Base-by-base conservation (phyloP, 371 early-diverging fungal genomes). In the Mortierella sp. region DNA sequence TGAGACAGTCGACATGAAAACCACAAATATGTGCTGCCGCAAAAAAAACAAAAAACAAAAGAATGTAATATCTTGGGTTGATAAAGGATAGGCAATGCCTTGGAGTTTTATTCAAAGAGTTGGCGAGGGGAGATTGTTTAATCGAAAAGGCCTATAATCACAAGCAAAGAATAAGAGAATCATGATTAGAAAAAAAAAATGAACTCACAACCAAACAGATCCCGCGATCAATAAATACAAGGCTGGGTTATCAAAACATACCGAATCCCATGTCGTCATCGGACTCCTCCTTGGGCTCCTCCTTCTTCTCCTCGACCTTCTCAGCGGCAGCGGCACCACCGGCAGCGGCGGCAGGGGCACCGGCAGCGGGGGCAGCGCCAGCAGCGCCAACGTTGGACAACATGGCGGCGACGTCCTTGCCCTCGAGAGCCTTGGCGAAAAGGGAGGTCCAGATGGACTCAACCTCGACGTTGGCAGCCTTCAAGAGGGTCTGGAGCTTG, bases 401-500 rank as follows among this genome's bases (percentile, higher is more conserved):
- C 86, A 97, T 91, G 82, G 94, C 94, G 85, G 87, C 89, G 76
- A 98, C 85, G 88, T 97, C 93, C 91, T 95, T 95, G 83, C 97
- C 97, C 73, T 90, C 96, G 81, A 98, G 93, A 72, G 98, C 98
- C 95, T 98, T 98, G 89, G 99, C 96, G 88, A 98, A 98, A 83
- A 98, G 91, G 84, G 88, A 88, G 86, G 95, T 93, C 97, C 97
- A 98, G 92, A 98, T 95, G 77, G 96, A 88, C 88, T 98, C 98
- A 83, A 98, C 93, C 67, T 94, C 93, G 74, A 97, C 87, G 86
- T 95, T 95, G 80, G 98, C 97, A 83, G 97, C 97, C 85, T 92
- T 92, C 89, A 93, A 92, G 86, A 98, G 89, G 76, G 96, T 87
- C 87, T 88, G 88, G 77, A 98, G 92, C 93, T 97, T 96, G 89